Evolutionary conservation across 148 eudicot species (phyloP), one percentile per base, ranked within the genome.

Genomic region (Cornus florida): DNA sequence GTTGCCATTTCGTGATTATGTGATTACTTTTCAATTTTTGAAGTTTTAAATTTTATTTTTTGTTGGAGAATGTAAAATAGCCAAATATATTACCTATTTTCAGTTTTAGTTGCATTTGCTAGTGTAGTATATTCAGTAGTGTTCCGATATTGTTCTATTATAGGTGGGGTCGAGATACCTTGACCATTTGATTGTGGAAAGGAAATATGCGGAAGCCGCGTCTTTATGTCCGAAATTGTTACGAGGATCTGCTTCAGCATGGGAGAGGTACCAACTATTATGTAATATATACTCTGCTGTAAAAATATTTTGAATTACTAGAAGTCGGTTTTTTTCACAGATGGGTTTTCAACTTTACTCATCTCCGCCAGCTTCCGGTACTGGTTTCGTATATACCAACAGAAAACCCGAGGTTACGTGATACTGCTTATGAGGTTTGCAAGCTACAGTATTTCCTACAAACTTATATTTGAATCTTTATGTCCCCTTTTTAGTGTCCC

Each of bases 311-410:
- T 32, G 67, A 69, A 39, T 41, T 72, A 86, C 60, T 83, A 41
- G 70, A 64, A 57, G n/a, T 60, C 50, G 67, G 70, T 81, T 80
- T 79, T 68, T 85, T 71, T 82, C 71, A 78, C 88, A 96, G 98
- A 86, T 96, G 99, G 99, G 91, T 92, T 82, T 89, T 91, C 78
- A 98, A 90, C 83, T 96, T 96, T 83, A 94, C 97, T 80, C 99
- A 96, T 86, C 97, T 96, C 76, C 95, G 98, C 50, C 98, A 96
- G 79, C 94, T 96, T 69, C 98, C 98, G 65, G 92, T 86, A 83
- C 78, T 96, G 76, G 98, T 91, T 72, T 92, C 89, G 64, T 86
- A 88, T 77, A 87, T 96, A 83, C 99, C 99, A 79, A 96, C 98
- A 77, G 92, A 89, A 78, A 92, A 90, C 80, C 98, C 98, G 75